Evolutionary conservation across 2,329 filamentous ascomycete genomes (phyloP), one percentile per base, ranked within the genome.

Genomic region (Hymenotorrendiella dingleyae): DNA sequence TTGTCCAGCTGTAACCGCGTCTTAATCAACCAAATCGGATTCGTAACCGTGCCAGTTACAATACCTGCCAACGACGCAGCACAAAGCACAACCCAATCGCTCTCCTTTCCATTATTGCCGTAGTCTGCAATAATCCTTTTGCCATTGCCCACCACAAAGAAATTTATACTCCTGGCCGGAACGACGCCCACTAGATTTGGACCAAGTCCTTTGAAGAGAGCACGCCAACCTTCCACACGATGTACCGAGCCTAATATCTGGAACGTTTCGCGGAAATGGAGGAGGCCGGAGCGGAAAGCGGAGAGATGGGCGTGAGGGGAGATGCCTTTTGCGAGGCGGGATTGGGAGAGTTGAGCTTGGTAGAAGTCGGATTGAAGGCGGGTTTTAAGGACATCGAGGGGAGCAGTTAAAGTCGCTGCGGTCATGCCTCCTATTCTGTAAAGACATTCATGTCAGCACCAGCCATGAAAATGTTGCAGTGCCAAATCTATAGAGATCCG

Each of bases 11-110:
- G 90, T 55, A 97, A 64, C 23, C 90, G 74, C 29, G 90, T 97
- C 73, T 97, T 97, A 60, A 97, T 80, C 50, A 97, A 76, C 90
- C 90, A 97, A 59, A 97, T 95, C 1, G 90, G 90, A 64, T 96
- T 96, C 27, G 90, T 97, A 17, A 84, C 86, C 1, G 91, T 96
- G 35, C 86, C 86, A 0, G 91, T 96, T 6, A 83, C 82, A 32
- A 96, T 77, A 2, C 90, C 90, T 1, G 90, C 89, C 12, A 76
- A 72, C 1, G 85, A 79, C 4, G 86, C 90, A 1, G 88, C 82
- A 35, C 77, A 69, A 7, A 95, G 72, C 62, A 95, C 88, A 9
- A 95, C 81, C 72, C 78, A 84, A 1, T 84, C 76, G 11, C 79
- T 76, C 59, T 89, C 78, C 54, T 80, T 62, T 36, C 83, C 79